Evolutionary conservation across 2,329 filamentous ascomycete genomes (phyloP).

Genomic region (Fusarium oxysporum): DNA sequence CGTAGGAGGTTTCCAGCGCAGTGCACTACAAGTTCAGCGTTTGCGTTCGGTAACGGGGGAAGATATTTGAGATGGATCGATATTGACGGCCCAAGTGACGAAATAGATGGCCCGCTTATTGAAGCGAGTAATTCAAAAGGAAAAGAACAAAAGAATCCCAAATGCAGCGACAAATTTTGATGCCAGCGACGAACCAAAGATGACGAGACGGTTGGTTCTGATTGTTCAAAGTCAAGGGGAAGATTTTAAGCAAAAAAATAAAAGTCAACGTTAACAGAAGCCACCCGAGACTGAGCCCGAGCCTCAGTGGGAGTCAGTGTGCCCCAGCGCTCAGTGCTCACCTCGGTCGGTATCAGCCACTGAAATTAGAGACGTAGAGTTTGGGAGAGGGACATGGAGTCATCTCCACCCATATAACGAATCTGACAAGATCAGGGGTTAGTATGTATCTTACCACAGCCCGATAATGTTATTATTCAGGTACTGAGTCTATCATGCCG

Average conservation of each 20-base stretch:
- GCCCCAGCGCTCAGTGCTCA: slow-evolving; percentile 2
- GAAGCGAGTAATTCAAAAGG: neutral
- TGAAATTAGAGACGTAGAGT: neutral
- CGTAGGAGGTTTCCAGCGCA: slow-evolving; percentile 11
- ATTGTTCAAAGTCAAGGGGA: slow-evolving; percentile 5
- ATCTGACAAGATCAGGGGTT: neutral
- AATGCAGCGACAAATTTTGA: neutral
- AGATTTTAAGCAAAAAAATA: neutral
- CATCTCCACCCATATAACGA: neutral
- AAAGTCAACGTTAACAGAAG: neutral
- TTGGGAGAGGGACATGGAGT: slow-evolving; percentile 18
- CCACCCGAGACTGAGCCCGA: slow-evolving; percentile 1
- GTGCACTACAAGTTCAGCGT: neutral
- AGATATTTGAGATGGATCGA: neutral
- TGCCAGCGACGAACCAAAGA: slow-evolving; percentile 7
- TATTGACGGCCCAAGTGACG: neutral
- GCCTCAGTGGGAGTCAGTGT: slow-evolving; percentile 15
- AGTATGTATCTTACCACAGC: neutral
- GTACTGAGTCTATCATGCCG: neutral
- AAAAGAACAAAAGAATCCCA: slow-evolving; percentile 2
- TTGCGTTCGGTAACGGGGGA: neutral
- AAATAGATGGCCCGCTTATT: slow-evolving; percentile 8
- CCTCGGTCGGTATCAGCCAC: slow-evolving; percentile 15
- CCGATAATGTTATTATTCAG: neutral
- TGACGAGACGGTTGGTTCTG: neutral